phyloP scores from a whole-genome alignment of 2,329 filamentous ascomycete species.

The Aspergillus sergii region DNA sequence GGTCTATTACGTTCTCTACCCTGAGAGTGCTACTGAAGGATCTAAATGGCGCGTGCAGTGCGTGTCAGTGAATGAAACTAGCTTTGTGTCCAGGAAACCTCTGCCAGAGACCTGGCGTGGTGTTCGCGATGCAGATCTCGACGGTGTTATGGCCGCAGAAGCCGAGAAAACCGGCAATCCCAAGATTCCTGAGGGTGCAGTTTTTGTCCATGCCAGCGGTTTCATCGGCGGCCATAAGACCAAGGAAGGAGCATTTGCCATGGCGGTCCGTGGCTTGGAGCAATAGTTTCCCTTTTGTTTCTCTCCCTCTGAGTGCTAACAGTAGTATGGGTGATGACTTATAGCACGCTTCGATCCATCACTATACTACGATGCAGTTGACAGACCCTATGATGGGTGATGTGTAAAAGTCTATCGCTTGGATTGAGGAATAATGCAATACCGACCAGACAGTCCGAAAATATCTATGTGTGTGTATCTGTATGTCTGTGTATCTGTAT shows the following conservation, averaged over 20 bases:
- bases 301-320: background rate
- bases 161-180: slow-evolving; percentile 41
- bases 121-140: slow-evolving; percentile 81
- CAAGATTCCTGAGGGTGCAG: slow-evolving; percentile 58
- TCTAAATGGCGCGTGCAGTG: slow-evolving; percentile 93
- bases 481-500: background rate
- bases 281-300: slow-evolving; percentile 12
- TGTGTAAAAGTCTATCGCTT: background rate
- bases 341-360: background rate
- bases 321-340: background rate
- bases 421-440: background rate
- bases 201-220: slow-evolving; percentile 92
- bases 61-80: slow-evolving; percentile 81
- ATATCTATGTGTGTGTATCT: too few species aligned
- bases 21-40: slow-evolving; percentile 73
- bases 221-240: slow-evolving; percentile 97
- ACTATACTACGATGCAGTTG: background rate
- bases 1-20: slow-evolving; percentile 87
- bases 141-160: slow-evolving; percentile 54
- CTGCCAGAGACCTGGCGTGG: slow-evolving; percentile 91
- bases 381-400: background rate
- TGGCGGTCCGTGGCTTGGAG: slow-evolving; percentile 62
- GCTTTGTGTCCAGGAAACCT: slow-evolving; percentile 89
- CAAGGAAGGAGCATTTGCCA: slow-evolving; percentile 81
- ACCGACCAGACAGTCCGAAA: background rate